Evolutionary conservation across 805 yeast species (phyloP), one percentile per base, ranked within the genome.

Genomic region (Priceomyces melissophilus): DNA sequence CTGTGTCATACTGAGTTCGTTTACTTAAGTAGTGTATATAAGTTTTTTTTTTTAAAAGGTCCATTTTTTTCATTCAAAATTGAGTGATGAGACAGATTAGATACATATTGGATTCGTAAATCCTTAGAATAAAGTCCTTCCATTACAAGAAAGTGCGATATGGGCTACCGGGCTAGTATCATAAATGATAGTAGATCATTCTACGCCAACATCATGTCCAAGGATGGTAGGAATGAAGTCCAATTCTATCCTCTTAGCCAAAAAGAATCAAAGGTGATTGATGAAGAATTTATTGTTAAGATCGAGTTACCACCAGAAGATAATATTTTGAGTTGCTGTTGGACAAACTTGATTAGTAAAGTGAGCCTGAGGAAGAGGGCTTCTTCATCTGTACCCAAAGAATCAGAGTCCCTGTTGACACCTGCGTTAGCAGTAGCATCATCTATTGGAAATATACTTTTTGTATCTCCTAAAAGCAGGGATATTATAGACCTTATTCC

Each of bases 151-250:
- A n/a, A 20, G 25, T 20, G 13, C 14, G 17, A 11, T 12, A 43
- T 43, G 46, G 37, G 37, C 23, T 44, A 36, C 11, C 28, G 39
- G 31, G 40, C 34, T 14, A 32, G 44, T 23, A 37, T 25, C 23
- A 47, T 67, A 31, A 71, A 67, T 41, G 43, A 54, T 27, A 45
- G 58, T 8, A 62, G 64, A 16, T 36, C 54, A 6, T 65, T 53
- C 42, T 58, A 58, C 40, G 74, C 77, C 35, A 63, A 64, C 37
- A 51, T 67, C 12, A 60, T 69, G 4, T 62, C 73, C 25, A 71
- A 73, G 36, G 63, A 63, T 12, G 75, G 76, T 30, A 58, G 73
- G 41, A 71, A 64, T 38, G 78, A 76, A 54, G 63, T 76, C 13
- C 75, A 65, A 49, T 62, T 76, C 41, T 69, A 47, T 50, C 69